phyloP scores from a whole-genome alignment of 257 asterid species.

The Solanum phureja region DNA sequence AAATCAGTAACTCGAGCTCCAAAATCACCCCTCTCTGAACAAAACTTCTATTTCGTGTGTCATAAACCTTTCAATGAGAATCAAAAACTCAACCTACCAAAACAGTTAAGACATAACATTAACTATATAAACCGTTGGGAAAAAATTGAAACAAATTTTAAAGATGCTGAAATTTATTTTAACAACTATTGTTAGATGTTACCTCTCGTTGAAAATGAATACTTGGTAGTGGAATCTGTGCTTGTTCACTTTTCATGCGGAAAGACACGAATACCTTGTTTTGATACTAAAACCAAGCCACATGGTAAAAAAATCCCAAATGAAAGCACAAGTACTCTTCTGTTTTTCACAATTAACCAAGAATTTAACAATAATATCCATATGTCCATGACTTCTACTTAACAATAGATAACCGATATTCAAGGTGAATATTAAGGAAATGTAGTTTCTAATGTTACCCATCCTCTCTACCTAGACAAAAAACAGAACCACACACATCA shows the following conservation, averaged over 20 bases:
- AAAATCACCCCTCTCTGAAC: slow-evolving; percentile 8
- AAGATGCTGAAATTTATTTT: neutral
- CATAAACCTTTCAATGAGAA: neutral
- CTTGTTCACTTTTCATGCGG: neutral
- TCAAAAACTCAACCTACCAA: neutral
- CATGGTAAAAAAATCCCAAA: too few relatives aligned
- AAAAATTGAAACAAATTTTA: too few relatives aligned
- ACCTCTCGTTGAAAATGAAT: neutral
- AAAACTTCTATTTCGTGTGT: neutral
- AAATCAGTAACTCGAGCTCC: slow-evolving; percentile 15
- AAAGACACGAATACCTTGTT: neutral
- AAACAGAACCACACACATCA: too few relatives aligned
- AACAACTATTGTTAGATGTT: too few relatives aligned
- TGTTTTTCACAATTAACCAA: neutral
- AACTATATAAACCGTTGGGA: neutral
- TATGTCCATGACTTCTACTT: neutral
- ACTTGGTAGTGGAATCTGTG: neutral
- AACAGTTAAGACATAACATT: too few relatives aligned
- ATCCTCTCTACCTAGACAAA: too few relatives aligned
- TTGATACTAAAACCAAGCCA: neutral
- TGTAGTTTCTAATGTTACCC: too few relatives aligned
- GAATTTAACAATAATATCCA: neutral
- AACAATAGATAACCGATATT: neutral
- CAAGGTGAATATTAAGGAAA: too few relatives aligned
- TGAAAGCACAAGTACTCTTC: neutral